Evolutionary conservation across 2,329 filamentous ascomycete species (phyloP), one percentile per base, ranked within the genome.

Genomic region (Botrytis paeoniae): DNA sequence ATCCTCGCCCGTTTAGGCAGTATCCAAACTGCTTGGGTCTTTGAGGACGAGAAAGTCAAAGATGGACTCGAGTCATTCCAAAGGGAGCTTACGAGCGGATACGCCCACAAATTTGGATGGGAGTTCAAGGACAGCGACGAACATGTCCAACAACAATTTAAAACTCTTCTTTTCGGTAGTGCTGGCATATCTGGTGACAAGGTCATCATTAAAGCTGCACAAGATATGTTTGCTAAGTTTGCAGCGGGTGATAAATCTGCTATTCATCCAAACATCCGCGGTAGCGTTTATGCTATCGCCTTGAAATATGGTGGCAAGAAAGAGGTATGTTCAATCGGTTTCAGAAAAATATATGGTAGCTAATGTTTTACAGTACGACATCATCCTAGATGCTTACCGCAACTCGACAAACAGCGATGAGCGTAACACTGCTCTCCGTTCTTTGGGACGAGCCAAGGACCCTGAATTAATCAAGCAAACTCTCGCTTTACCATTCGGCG

Each of bases 71-170:
- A 95, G 84, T 87, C 89, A 22, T 97, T 98, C 86, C 91, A 97
- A 81, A 88, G 91, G 75, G 89, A 93, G 18, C 87, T 98, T 35
- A 88, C 93, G 74, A 91, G 90, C 79, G 85, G 88, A 78, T 95
- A 94, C 82, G 92, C 95, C 0, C 95, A 98, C 81, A 89, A 94
- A 80, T 84, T 97, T 62, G 95, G 95, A 74, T 98, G 95, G 95
- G 84, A 89, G 22, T 97, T 98, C 83, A 91, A 89, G 41, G 92
- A 95, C 39, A 87, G 87, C 5, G 95, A 98, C 78, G 93, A 92
- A 68, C 95, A 98, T 81, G 91, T 98, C 77, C 87, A 95, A 81
- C 94, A 97, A 82, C 95, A 98, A 81, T 97, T 97, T 87, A 98
- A 98, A 86, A 91, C 90, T 22, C 88, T 98, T 81, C 88, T 98